Evolutionary conservation across 2,329 filamentous ascomycete species (phyloP).

Genomic region (Xylaria digitata): DNA sequence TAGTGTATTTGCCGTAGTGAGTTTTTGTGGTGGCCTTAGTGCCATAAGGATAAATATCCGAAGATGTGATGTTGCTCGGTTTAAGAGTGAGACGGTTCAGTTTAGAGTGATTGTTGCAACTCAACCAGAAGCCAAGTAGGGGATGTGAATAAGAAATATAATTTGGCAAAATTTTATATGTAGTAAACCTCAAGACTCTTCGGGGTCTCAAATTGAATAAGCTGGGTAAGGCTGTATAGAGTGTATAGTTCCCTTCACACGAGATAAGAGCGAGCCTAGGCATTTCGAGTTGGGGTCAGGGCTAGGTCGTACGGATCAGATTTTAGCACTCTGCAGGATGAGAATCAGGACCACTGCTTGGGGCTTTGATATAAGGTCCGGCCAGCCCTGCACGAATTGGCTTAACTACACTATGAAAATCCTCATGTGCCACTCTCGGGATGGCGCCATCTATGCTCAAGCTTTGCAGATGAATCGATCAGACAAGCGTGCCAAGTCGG

Average conservation of each 20-base stretch:
- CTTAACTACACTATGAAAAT: neutral
- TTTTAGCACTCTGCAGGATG: neutral
- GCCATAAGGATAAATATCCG: neutral
- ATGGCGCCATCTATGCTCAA: neutral
- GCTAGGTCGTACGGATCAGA: constrained; percentile 9
- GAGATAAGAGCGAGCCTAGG: no score
- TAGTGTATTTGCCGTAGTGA: neutral
- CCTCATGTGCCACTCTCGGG: neutral
- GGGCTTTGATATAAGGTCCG: neutral
- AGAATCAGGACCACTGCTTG: neutral
- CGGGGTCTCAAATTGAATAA: neutral
- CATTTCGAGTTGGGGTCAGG: neutral
- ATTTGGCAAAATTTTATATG: neutral
- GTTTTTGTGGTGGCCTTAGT: neutral
- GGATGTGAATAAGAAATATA: neutral
- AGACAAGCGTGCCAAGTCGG: neutral
- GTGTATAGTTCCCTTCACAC: no score
- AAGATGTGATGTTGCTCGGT: neutral
- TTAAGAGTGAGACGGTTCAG: neutral
- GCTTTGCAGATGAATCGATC: neutral
- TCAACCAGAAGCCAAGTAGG: neutral
- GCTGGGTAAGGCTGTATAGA: no score
- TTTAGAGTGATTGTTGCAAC: no score
- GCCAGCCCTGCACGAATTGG: neutral
- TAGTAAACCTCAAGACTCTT: neutral